Evolutionary conservation across 2,329 filamentous ascomycete genomes (phyloP).

Genomic region (Simplicillium sp.): DNA sequence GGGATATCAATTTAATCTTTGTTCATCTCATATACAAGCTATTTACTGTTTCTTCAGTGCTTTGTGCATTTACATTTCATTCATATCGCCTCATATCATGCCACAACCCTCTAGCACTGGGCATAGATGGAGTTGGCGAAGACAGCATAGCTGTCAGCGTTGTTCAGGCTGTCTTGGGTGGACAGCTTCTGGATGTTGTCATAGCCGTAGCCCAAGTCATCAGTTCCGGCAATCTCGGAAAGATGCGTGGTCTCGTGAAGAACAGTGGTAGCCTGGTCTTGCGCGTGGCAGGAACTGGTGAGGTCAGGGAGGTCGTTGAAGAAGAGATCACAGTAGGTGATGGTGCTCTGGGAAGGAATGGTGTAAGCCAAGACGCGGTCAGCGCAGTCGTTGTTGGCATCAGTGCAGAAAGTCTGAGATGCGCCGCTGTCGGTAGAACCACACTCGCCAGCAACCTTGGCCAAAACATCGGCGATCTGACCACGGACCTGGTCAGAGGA

Average conservation of each 20-base stretch:
- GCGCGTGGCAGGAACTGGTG: slow-evolving; percentile 3
- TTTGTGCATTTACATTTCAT: too few relatives aligned
- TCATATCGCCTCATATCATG: too few relatives aligned
- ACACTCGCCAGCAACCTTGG: slow-evolving; percentile 39
- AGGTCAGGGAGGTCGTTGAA: slow-evolving; percentile 8
- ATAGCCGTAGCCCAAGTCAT: too few relatives aligned
- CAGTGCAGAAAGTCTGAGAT: slow-evolving; percentile 45
- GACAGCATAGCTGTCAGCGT: too few relatives aligned
- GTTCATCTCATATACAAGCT: too few relatives aligned
- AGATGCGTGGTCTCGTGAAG: slow-evolving; percentile 6
- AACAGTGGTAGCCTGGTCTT: slow-evolving; percentile 6
- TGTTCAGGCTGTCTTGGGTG: too few relatives aligned
- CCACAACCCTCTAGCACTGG: too few relatives aligned
- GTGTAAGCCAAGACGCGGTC: slow-evolving; percentile 27
- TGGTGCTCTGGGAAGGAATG: slow-evolving; percentile 4
- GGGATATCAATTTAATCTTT: too few relatives aligned
- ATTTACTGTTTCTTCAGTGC: too few relatives aligned
- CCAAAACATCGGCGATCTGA: slow-evolving; percentile 36
- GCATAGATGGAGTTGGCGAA: too few relatives aligned
- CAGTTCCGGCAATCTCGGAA: too few relatives aligned
- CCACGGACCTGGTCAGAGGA: slow-evolving; percentile 29
- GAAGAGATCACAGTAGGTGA: slow-evolving; percentile 6
- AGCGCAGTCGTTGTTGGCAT: slow-evolving; percentile 26
- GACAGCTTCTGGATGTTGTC: too few relatives aligned
- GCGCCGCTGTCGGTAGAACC: slow-evolving; percentile 30